These are phyloP conservation scores for Lichtheimia ramosa DNA, from an alignment of 371 early-diverging fungal genomes.

Conservation along the genomic window DNA sequence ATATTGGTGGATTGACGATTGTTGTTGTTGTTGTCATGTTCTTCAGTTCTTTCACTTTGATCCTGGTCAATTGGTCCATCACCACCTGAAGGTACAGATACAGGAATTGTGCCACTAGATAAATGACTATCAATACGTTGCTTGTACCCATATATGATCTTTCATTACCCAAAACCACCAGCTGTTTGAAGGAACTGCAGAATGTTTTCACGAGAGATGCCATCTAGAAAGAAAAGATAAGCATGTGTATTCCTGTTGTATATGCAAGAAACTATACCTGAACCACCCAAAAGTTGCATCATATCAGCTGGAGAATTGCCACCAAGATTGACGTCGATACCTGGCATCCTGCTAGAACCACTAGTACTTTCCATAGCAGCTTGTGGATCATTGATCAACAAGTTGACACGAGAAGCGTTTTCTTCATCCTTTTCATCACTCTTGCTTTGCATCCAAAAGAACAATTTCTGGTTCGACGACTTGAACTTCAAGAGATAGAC, in stretches of 20 bases:
- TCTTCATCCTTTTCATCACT: conserved; percentile 60
- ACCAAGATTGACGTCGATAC: conserved; percentile 24
- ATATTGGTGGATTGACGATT: conserved; percentile 10
- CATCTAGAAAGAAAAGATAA: background rate
- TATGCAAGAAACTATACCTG: conserved; percentile 23
- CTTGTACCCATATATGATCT: no score
- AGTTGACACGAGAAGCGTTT: conserved; percentile 50
- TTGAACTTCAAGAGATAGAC: conserved; percentile 76
- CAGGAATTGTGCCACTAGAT: conserved; percentile 13
- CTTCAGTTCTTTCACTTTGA: conserved; percentile 9
- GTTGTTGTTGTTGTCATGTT: conserved; percentile 4
- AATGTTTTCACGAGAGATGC: conserved; percentile 40
- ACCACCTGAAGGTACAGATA: conserved; percentile 6
- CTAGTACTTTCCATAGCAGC: conserved; percentile 29
- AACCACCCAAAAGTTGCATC: conserved; percentile 33
- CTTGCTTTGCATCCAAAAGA: conserved; percentile 84
- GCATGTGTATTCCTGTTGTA: background rate
- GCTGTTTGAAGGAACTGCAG: conserved; percentile 45
- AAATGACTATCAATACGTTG: background rate
- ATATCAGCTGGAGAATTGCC: conserved; percentile 33
- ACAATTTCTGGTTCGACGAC: conserved; percentile 69
- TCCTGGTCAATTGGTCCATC: conserved; percentile 25
- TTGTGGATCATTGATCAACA: conserved; percentile 60
- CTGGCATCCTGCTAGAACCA: conserved; percentile 14
- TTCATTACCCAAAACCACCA: conserved; percentile 38